Base-by-base conservation (phyloP, 176 grass and related monocot genomes). In the Zizania latifolia region DNA sequence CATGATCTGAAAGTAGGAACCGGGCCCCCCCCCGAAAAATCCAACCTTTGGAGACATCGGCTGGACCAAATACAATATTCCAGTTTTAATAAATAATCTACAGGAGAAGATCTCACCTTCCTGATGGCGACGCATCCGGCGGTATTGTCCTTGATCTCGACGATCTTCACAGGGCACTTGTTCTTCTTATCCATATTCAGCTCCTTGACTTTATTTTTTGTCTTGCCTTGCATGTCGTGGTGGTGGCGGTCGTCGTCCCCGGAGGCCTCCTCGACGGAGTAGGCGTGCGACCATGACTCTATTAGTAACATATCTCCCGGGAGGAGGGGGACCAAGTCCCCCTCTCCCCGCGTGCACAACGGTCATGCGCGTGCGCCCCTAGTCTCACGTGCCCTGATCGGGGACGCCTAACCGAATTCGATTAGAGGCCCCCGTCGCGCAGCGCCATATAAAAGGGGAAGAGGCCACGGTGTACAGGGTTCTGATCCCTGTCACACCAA, bases 261-360 rank as follows among this genome's bases (percentile, higher is more conserved):
- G 75, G 79, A 76, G n/a, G 81, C 81, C 62, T 90, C 67, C 62
- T 91, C 82, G 62, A 78, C 92, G 28, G 86, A 68, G 76, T 96
- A 89, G 0, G 83, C 59, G 41, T 87, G 91, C 13, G 88, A 85
- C 81, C 82, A 79, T 0, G 86, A 88, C 50, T 77, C n/a, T n/a
- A n/a, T n/a, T n/a, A n/a, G n/a, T n/a, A n/a, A n/a, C n/a, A n/a
- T n/a, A n/a, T n/a, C n/a, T n/a, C n/a, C n/a, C n/a, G n/a, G n/a
- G n/a, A n/a, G n/a, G n/a, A n/a, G n/a, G n/a, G n/a, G n/a, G n/a
- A n/a, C n/a, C n/a, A n/a, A n/a, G n/a, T n/a, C n/a, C n/a, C n/a
- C n/a, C n/a, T n/a, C n/a, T n/a, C n/a, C n/a, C n/a, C n/a, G n/a
- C n/a, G n/a, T n/a, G n/a, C n/a, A n/a, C n/a, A n/a, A n/a, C n/a